Percentiles rank a stretch among this genome's conserved stretches.
These are phyloP conservation scores for Coemansia erecta DNA, from an alignment of 192 early-diverging fungal species.

Conservation along the genomic window DNA sequence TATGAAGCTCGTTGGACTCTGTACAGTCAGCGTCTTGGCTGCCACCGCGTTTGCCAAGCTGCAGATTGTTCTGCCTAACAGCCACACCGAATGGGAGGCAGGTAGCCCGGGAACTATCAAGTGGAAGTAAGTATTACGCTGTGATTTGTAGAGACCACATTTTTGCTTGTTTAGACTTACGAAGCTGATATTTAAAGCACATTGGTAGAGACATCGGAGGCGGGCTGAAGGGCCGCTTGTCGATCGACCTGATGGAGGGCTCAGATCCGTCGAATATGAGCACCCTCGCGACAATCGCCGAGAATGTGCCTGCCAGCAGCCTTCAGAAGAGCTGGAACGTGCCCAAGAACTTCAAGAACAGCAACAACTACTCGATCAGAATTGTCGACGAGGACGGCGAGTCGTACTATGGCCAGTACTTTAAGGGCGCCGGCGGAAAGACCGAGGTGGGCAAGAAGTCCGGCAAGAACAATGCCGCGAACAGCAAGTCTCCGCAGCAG, in stretches of 20 bases:
- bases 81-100: constrained; percentile 47
- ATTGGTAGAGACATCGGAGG: constrained; percentile 28
- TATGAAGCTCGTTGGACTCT: constrained; percentile 19
- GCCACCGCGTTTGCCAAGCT: constrained; percentile 33
- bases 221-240: constrained; percentile 30
- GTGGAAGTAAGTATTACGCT: constrained; percentile 40
- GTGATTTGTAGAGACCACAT: not conserved
- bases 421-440: constrained; percentile 34
- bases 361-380: constrained; percentile 51
- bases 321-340: constrained; percentile 39
- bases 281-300: constrained; percentile 46
- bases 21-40: constrained; percentile 21
- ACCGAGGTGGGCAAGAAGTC: constrained; percentile 16
- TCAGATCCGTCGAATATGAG: constrained; percentile 37
- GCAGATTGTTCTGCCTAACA: constrained; percentile 46
- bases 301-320: constrained; percentile 37
- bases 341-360: constrained; percentile 36
- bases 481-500: not conserved
- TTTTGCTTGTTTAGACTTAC: not conserved
- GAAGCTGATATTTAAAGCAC: not conserved
- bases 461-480: not conserved
- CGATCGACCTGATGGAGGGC: constrained; percentile 53
- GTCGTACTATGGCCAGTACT: constrained; percentile 50
- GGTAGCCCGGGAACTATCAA: constrained; percentile 34
- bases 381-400: constrained; percentile 48